Percentiles rank a stretch among this genome's conserved stretches.
Evolutionary conservation across 768 basidiomycete genomes (phyloP).

Genomic region (Lactifluus volemus): DNA sequence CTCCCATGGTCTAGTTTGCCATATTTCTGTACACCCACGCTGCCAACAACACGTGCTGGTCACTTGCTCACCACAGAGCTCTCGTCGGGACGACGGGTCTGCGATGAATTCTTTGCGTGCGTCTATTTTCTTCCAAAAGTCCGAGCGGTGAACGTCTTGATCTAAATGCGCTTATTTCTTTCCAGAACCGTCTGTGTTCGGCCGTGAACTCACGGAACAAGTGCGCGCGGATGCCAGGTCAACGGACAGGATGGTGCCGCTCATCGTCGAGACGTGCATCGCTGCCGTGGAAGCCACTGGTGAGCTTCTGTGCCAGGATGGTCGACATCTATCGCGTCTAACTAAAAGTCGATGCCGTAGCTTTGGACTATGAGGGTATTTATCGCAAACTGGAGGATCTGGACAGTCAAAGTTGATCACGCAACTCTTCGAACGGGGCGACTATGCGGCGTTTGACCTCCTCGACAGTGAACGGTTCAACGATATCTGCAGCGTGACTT

Average conservation of each 20-base stretch:
- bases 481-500: slow-evolving; percentile 95
- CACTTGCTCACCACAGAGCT: slow-evolving; percentile 8
- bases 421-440: slow-evolving; percentile 88
- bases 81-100: slow-evolving; percentile 11
- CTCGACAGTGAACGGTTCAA: slow-evolving; percentile 85
- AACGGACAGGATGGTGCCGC: slow-evolving; percentile 59
- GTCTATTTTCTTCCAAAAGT: background rate
- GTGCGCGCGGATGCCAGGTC: slow-evolving; percentile 56
- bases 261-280: slow-evolving; percentile 94
- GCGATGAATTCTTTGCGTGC: background rate
- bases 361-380: slow-evolving; percentile 93
- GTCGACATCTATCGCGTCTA: background rate
- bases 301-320: slow-evolving; percentile 30
- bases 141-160: background rate
- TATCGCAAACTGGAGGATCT: slow-evolving; percentile 96
- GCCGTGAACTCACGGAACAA: slow-evolving; percentile 81
- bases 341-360: slow-evolving; percentile 33
- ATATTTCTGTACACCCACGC: slow-evolving; percentile 19
- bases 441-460: slow-evolving; percentile 85
- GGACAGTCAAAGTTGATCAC: slow-evolving; percentile 90
- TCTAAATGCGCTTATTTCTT: slow-evolving; percentile 14
- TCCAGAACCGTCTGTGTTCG: slow-evolving; percentile 85
- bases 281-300: slow-evolving; percentile 84
- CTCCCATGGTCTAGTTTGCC: slow-evolving; percentile 3
- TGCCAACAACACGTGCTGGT: slow-evolving; percentile 12